phyloP scores from a whole-genome alignment of 2,329 filamentous ascomycete species.

The Botryosphaeria agaves region DNA sequence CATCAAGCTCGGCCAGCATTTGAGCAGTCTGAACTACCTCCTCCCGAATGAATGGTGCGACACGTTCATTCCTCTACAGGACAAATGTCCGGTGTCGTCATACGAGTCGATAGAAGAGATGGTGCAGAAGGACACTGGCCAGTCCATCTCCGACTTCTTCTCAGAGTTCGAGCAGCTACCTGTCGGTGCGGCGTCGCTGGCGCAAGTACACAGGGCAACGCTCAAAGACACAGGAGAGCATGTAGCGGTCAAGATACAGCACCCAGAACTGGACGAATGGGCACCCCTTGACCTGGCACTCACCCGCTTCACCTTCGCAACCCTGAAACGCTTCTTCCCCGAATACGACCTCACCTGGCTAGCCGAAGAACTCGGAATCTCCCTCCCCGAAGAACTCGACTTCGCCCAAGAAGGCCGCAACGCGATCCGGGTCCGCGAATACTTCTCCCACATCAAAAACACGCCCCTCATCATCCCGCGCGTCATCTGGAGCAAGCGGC shows the following conservation, averaged over 20 bases:
- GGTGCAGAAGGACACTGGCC: constrained; percentile 70
- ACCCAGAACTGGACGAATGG: constrained; percentile 80
- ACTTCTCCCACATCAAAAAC: constrained; percentile 59
- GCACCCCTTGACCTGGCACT: constrained; percentile 72
- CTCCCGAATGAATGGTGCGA: constrained; percentile 83
- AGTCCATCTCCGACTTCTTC: constrained; percentile 65
- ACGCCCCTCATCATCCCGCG: constrained; percentile 78
- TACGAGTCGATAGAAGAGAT: constrained; percentile 73
- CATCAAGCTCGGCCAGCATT: constrained; percentile 90
- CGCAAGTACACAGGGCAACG: constrained; percentile 82
- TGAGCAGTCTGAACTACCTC: constrained; percentile 92
- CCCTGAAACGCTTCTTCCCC: constrained; percentile 82
- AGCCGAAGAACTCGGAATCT: constrained; percentile 80
- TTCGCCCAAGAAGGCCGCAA: constrained; percentile 77
- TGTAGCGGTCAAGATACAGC: constrained; percentile 94
- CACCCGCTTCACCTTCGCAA: constrained; percentile 78
- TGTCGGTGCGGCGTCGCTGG: constrained; percentile 83
- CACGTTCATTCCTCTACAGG: constrained; percentile 90
- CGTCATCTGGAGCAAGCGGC: constrained; percentile 74
- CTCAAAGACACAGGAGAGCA: constrained; percentile 66
- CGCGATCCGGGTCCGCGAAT: constrained; percentile 57
- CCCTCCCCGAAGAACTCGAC: constrained; percentile 79
- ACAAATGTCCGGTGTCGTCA: constrained; percentile 86
- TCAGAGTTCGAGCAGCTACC: constrained; percentile 65
- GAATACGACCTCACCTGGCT: constrained; percentile 97